Percentiles rank a stretch among this genome's conserved stretches.
phyloP scores from a whole-genome alignment of 2,329 filamentous ascomycete species.

The Colletotrichum siamense region DNA sequence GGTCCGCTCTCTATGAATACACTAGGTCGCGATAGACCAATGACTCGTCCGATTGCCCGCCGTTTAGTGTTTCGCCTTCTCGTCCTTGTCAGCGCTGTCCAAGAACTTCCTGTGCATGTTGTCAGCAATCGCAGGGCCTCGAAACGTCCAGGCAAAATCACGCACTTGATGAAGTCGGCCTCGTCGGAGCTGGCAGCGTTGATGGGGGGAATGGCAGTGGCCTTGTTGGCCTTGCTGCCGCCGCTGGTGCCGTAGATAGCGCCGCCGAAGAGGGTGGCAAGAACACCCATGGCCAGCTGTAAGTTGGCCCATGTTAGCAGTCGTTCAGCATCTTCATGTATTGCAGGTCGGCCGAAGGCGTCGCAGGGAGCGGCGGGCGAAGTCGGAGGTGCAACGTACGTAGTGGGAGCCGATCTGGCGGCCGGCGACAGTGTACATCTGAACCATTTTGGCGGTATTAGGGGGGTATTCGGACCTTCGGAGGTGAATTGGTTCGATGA shows the following conservation, averaged over 20 bases:
- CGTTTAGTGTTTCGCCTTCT: constrained; percentile 50
- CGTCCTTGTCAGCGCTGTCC: constrained; percentile 45
- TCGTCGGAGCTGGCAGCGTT: constrained; percentile 67
- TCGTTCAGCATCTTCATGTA: neutral
- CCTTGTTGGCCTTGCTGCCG: constrained; percentile 45
- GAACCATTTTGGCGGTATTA: constrained; percentile 48
- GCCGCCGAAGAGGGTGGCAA: constrained; percentile 50
- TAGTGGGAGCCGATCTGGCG: constrained; percentile 66
- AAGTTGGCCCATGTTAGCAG: constrained; percentile 23
- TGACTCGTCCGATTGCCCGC: constrained; percentile 1
- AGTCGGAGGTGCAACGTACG: constrained; percentile 46
- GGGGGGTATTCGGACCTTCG: constrained; percentile 26
- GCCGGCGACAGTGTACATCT: constrained; percentile 62
- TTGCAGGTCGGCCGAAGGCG: neutral
- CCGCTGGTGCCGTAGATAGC: constrained; percentile 46
- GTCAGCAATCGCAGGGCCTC: constrained; percentile 2
- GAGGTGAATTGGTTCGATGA: constrained; percentile 31
- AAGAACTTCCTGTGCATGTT: constrained; percentile 49
- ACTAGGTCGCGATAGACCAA: constrained; percentile 17
- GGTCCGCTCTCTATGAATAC: constrained; percentile 17
- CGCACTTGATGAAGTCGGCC: constrained; percentile 70
- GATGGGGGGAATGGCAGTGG: constrained; percentile 59
- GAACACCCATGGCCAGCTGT: constrained; percentile 64
- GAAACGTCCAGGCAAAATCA: neutral
- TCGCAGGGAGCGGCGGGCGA: neutral